These are phyloP conservation scores for Ligustrum vulgare DNA, from an alignment of 257 asterid genomes.

Conservation along the genomic window DNA sequence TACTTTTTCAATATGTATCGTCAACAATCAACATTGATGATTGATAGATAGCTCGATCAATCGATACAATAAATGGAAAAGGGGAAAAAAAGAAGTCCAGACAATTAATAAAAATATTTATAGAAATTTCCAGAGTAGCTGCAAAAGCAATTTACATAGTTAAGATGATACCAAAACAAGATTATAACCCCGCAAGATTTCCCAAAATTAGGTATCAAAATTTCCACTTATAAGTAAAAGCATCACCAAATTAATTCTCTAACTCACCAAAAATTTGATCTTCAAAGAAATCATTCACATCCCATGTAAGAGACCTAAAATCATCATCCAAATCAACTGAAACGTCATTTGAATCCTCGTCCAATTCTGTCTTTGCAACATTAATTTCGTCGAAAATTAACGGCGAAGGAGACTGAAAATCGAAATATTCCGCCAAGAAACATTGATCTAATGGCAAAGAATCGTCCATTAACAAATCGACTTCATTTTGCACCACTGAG, in stretches of 20 bases:
- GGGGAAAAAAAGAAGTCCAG: background rate
- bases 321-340: conserved; percentile 28
- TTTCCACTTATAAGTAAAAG: background rate
- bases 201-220: background rate
- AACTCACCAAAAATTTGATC: conserved; percentile 22
- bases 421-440: conserved; percentile 34
- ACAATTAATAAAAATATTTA: background rate
- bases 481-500: background rate
- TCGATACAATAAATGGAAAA: background rate
- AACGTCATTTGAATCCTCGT: conserved; percentile 24
- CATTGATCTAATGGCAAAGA: conserved; percentile 40
- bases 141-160: background rate
- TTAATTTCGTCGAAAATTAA: conserved; percentile 30
- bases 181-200: background rate
- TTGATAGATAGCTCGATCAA: no score
- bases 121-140: background rate
- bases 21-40: no score
- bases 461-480: conserved; percentile 28
- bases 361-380: conserved; percentile 11
- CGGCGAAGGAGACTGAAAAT: conserved; percentile 42
- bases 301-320: conserved; percentile 36
- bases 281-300: conserved; percentile 38
- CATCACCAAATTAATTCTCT: background rate
- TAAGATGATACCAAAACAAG: background rate
- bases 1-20: no score